Conservation (phyloP, 768 basidiomycete species). For the Lentinus brumalis region DNA sequence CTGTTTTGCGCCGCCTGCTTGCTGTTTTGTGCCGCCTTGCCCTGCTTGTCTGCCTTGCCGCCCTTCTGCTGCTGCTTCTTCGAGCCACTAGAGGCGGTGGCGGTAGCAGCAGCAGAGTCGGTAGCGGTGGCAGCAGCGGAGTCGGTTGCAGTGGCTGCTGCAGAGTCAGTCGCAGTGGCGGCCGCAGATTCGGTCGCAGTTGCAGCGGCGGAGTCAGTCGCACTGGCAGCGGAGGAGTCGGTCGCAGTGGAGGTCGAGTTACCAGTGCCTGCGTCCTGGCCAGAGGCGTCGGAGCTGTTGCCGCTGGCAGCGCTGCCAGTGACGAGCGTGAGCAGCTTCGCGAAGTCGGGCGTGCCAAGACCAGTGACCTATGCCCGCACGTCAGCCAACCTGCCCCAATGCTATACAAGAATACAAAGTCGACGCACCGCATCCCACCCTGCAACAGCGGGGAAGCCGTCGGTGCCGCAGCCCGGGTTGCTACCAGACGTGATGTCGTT, state of each 20-base stretch:
- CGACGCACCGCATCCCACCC: conserved; percentile 37
- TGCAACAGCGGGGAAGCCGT: conserved; percentile 34
- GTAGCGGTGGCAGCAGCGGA: not conserved
- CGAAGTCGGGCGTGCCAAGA: conserved; percentile 66
- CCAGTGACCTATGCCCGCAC: conserved; percentile 53
- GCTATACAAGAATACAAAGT: not conserved
- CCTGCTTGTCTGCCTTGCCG: not conserved
- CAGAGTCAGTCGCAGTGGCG: not conserved
- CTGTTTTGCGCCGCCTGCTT: no score
- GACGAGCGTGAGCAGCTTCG: conserved; percentile 20
- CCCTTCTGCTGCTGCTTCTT: not conserved
- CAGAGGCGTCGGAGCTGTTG: not conserved
- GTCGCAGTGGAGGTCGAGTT: not conserved
- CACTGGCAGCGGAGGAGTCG: not conserved
- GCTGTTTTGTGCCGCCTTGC: no score
- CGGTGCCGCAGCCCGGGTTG: conserved; percentile 32
- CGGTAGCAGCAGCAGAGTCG: not conserved
- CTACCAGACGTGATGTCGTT: conserved; percentile 31
- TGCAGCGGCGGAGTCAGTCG: not conserved
- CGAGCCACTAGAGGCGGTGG: no score
- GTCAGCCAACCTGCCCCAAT: not conserved
- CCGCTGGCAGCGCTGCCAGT: conserved; percentile 6
- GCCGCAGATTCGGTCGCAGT: not conserved
- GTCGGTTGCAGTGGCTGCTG: not conserved
- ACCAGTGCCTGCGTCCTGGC: not conserved